Base-by-base conservation (phyloP, 306 rosid genomes). In the Vigna radiata region DNA sequence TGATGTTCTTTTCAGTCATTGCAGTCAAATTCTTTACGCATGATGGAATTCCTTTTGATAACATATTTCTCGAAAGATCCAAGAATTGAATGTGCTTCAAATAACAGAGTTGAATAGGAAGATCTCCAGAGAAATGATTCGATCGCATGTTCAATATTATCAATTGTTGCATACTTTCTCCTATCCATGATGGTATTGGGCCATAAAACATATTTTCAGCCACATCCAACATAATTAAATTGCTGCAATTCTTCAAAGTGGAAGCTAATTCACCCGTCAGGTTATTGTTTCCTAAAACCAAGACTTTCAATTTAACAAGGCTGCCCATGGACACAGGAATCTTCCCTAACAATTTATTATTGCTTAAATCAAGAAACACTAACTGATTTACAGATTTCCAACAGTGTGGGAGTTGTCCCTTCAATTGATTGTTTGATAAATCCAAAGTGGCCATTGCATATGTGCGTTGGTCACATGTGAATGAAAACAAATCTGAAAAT, bases 201-300 rank as follows among this genome's bases (percentile, higher is more conserved):
- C 73, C 68, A 0, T 6, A 49, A 3, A 75, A 46, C 5, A 68
- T 1, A 37, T 74, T 81, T 18, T 74, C 27, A 2, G 58, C n/a
- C 17, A 59, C 39, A 46, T 81, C 80, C 11, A 81, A 4, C 9
- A 47, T 3, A 7, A 10, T 0, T 39, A 81, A 59, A 0, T 61
- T 2, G 17, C 29, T 17, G 43, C 60, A 81, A 16, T 76, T 75
- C 47, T 14, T 55, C 4, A 81, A 10, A 7, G 68, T 60, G 4
- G 67, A 68, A 49, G 81, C 78, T 1, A 81, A 37, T 61, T 69
- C 61, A 25, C 77, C 81, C 7, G 2, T 55, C 9, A 81, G 60
- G 2, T 2, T 58, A 49, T 81, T 81, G 3, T 68, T 68, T 37
- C 47, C 8, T 4, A 75, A 75, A 27, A 49, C 41, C 72, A 75